These are phyloP conservation scores for Beauveria asiatica DNA, from an alignment of 2,329 filamentous ascomycete species.

Conservation along the genomic window DNA sequence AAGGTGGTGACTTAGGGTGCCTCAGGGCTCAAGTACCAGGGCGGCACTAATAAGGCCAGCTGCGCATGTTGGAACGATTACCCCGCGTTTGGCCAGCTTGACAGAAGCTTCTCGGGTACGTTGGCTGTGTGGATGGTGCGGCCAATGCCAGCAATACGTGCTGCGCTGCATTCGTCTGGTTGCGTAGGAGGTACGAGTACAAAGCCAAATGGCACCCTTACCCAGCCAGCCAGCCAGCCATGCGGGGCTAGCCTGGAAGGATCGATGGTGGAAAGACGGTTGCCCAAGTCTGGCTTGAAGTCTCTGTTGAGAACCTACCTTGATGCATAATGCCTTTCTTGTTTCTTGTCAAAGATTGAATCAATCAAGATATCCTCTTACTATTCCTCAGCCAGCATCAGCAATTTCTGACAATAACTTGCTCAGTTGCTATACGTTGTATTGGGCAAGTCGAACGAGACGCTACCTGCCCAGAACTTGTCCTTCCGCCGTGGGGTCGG, in stretches of 20 bases:
- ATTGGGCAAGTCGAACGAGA: background rate
- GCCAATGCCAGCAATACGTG: conserved; percentile 4
- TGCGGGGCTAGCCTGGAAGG: background rate
- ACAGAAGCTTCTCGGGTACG: background rate
- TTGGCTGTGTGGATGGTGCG: background rate
- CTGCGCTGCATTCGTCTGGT: conserved; percentile 8
- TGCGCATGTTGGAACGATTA: background rate
- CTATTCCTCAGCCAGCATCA: background rate
- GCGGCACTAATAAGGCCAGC: background rate
- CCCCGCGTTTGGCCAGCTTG: conserved; percentile 10
- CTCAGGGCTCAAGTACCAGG: conserved; percentile 8
- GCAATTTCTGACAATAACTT: background rate
- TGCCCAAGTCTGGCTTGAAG: background rate
- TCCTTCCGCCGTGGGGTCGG: conserved; percentile 1
- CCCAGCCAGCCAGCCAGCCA: background rate
- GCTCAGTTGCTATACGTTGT: background rate
- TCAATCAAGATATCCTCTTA: background rate
- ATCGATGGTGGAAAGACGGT: background rate
- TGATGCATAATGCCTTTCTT: background rate
- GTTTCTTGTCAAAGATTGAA: too few species aligned
- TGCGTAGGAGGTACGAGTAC: background rate
- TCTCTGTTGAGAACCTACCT: background rate
- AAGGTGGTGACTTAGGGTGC: conserved; percentile 2
- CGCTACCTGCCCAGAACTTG: background rate
- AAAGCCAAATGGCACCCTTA: conserved; percentile 3